Evolutionary conservation across 73 alveolate species (phyloP), one percentile per base, ranked within the genome.

Genomic region (Paramecium octaurelia): DNA sequence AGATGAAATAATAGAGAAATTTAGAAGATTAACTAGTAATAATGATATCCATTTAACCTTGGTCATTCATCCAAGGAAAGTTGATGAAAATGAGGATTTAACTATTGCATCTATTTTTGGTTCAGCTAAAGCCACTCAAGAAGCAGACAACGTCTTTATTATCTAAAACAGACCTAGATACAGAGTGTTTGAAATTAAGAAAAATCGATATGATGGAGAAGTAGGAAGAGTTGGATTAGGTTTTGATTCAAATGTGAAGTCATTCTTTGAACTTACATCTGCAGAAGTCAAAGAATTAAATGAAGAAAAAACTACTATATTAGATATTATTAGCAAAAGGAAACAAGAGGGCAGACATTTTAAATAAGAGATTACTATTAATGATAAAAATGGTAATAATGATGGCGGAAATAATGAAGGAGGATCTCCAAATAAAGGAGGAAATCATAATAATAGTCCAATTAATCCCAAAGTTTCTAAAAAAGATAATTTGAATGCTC

Each of bases 21-120:
- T 97, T 27, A 69, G 99, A 42, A 44, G 92, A 43, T 86, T 96
- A 21, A 95, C 98, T 29, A 95, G 99, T 14, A 97, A 95, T 35
- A 85, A 85, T 59, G 94, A 95, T 36, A 96, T 96, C 0, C 99
- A 97, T 84, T 46, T 96, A 54, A 93, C 97, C 6, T 86, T 96
- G 18, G 98, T 97, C 21, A 93, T 97, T 85, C 99, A 97, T 94
- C 99, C 99, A 4, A 96, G 95, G 92, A 97, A 97, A 91, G 98
- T 94, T 12, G 99, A 97, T 77, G 99, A 97, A 57, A 98, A 94
- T 40, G 95, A 93, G 27, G 97, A 95, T 59, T 86, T 97, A 21
- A 94, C 92, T 18, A 93, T 95, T 48, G 94, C 97, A 27, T 92
- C 97, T 8, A 95, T 97, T 11, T 97, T 96, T 89, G 99, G 99